phyloP scores from a whole-genome alignment of 805 yeast genomes.

The Saccharomycopsis sp. region DNA sequence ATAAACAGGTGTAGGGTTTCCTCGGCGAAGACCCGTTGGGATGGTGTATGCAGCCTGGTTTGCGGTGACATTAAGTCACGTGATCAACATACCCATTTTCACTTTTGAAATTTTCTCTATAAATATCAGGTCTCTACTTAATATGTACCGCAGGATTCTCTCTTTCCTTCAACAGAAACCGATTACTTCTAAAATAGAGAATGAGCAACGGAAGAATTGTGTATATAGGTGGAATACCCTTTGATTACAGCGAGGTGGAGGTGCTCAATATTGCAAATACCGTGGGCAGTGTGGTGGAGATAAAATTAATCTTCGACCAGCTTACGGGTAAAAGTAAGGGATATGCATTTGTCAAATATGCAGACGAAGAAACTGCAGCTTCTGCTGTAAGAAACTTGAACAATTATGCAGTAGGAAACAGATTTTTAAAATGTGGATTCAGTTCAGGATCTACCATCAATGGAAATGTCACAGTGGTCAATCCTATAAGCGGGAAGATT shows the following conservation, averaged over 20 bases:
- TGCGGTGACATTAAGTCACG: too few relatives aligned
- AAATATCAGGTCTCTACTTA: too few relatives aligned
- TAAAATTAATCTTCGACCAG: constrained; percentile 77
- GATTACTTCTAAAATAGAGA: too few relatives aligned
- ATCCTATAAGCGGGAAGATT: constrained; percentile 2
- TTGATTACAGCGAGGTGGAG: constrained; percentile 91
- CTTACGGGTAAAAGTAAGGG: constrained; percentile 90
- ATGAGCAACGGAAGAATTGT: constrained; percentile 37
- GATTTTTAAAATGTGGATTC: constrained; percentile 69
- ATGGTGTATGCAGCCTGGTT: too few relatives aligned
- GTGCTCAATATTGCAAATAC: constrained; percentile 77
- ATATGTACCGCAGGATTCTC: too few relatives aligned
- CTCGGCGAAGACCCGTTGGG: too few relatives aligned
- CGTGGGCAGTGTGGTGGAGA: constrained; percentile 78
- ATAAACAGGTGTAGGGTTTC: too few relatives aligned
- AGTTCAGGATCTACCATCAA: constrained; percentile 12
- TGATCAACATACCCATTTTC: too few relatives aligned
- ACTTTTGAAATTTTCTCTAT: too few relatives aligned
- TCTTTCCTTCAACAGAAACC: too few relatives aligned
- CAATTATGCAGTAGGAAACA: constrained; percentile 65
- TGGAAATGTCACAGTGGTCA: constrained; percentile 10
- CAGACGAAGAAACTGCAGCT: constrained; percentile 74
- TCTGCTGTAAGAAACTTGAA: constrained; percentile 87
- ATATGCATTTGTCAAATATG: constrained; percentile 79
- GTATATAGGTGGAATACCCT: constrained; percentile 83